Evolutionary conservation across 1,139 yeast genomes (phyloP).

Genomic region (Yamadazyma mexicana): DNA sequence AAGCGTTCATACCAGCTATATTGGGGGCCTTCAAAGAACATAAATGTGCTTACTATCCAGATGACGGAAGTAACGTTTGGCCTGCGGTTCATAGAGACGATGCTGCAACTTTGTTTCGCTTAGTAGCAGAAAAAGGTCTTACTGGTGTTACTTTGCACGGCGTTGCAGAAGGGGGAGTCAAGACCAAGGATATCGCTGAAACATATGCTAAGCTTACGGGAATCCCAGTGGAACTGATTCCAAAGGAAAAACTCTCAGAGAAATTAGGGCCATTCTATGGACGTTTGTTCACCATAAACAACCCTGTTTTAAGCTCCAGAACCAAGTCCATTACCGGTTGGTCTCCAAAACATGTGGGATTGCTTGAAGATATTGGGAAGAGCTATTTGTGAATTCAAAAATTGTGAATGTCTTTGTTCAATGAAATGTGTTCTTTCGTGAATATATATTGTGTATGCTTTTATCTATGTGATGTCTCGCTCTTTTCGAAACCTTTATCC

Average conservation of each 20-base stretch:
- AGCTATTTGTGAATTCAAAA: slow-evolving; percentile 1
- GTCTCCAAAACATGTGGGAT: slow-evolving; percentile 19
- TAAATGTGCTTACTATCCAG: slow-evolving; percentile 20
- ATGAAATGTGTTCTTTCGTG: no score
- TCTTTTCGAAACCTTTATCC: neutral
- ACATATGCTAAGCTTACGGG: slow-evolving; percentile 18
- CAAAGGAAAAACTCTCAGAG: slow-evolving; percentile 11
- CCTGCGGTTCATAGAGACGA: slow-evolving; percentile 28
- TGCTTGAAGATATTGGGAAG: slow-evolving; percentile 18
- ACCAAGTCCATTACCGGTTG: slow-evolving; percentile 20
- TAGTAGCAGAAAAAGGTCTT: slow-evolving; percentile 23
- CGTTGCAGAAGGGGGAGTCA: slow-evolving; percentile 18
- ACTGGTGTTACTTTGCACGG: slow-evolving; percentile 24
- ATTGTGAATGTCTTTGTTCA: neutral
- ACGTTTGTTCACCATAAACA: slow-evolving; percentile 9
- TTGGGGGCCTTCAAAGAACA: slow-evolving; percentile 12
- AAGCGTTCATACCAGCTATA: slow-evolving; percentile 16
- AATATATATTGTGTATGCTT: no score
- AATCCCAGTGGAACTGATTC: slow-evolving; percentile 14
- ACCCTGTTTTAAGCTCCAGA: slow-evolving; percentile 11
- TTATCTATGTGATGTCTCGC: no score
- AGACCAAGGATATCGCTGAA: slow-evolving; percentile 22
- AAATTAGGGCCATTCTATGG: slow-evolving; percentile 11
- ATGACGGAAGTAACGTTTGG: slow-evolving; percentile 27
- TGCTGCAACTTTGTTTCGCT: slow-evolving; percentile 23